A percentile compares a stretch with the other conserved stretches of the same genome.
Evolutionary conservation across 352 stramenopile genomes (phyloP).

Genomic region (Peronospora destructor): DNA sequence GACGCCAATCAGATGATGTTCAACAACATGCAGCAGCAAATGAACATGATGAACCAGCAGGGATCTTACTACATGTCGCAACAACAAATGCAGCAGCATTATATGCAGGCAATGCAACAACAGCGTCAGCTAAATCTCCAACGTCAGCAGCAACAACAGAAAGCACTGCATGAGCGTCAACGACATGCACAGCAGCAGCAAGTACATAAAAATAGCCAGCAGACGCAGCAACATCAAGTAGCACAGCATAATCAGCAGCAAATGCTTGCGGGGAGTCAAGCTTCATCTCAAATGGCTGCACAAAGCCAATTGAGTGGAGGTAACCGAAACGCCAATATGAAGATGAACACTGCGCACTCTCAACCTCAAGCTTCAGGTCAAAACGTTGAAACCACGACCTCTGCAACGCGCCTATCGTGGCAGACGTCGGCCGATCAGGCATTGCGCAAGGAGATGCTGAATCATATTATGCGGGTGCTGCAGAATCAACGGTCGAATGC

Average conservation of each 20-base stretch:
- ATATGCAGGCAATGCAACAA: conserved; percentile 50
- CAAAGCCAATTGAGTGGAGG: conserved; percentile 30
- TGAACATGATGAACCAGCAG: conserved; percentile 73
- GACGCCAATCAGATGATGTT: conserved; percentile 65
- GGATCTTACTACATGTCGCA: conserved; percentile 57
- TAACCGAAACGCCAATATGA: conserved; percentile 12
- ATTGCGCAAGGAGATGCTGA: conserved; percentile 78
- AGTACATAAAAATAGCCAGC: conserved; percentile 20
- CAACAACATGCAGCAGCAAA: conserved; percentile 66
- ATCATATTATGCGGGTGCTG: conserved; percentile 92
- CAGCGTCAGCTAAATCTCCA: conserved; percentile 32
- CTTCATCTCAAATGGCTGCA: conserved; percentile 19
- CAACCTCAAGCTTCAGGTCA: conserved; percentile 19
- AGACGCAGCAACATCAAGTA: conserved; percentile 26
- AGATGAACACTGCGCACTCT: conserved; percentile 17
- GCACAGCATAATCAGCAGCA: conserved; percentile 39
- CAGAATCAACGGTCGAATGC: conserved; percentile 93
- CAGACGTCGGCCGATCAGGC: conserved; percentile 66
- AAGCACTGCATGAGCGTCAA: conserved; percentile 28
- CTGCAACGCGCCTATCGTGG: conserved; percentile 42
- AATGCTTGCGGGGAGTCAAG: conserved; percentile 25
- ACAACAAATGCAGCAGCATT: conserved; percentile 77
- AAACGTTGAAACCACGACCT: conserved; percentile 4
- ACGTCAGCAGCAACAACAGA: conserved; percentile 36
- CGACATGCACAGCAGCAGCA: conserved; percentile 32